Evolutionary conservation across 202 grass and related monocot genomes (phyloP).

Genomic region (Elaeis oleifera): DNA sequence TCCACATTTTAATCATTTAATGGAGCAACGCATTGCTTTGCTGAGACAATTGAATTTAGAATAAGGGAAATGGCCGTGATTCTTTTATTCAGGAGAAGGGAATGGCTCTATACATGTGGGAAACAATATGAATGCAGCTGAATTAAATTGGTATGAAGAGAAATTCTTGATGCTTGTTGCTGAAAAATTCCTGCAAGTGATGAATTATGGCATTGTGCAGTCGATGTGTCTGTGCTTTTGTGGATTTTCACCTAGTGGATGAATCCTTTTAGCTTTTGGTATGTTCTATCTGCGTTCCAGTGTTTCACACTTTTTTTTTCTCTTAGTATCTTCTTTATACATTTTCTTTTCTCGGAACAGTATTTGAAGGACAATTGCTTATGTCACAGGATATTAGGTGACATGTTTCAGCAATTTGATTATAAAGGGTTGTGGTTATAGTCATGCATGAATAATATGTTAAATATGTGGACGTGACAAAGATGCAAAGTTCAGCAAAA

Average conservation of each 20-base stretch:
- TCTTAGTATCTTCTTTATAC: neutral
- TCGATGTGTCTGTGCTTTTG: slow-evolving; percentile 68
- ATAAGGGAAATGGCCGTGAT: no score
- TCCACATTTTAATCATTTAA: no score
- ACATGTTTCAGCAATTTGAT: no score
- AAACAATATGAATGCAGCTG: slow-evolving; percentile 53
- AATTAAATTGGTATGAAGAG: slow-evolving; percentile 83
- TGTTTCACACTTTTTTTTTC: neutral
- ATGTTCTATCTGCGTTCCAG: slow-evolving; percentile 11
- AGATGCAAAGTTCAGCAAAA: no score
- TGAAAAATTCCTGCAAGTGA: slow-evolving; percentile 59
- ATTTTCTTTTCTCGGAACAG: no score
- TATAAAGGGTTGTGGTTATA: no score
- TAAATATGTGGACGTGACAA: no score
- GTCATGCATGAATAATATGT: no score
- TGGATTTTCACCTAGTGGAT: slow-evolving; percentile 46
- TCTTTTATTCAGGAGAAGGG: slow-evolving; percentile 56
- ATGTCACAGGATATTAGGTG: no score
- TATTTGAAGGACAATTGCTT: no score
- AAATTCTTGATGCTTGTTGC: slow-evolving; percentile 75
- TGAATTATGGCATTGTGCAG: slow-evolving; percentile 55
- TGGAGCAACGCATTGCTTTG: neutral
- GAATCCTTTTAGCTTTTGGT: slow-evolving; percentile 83
- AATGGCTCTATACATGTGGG: slow-evolving; percentile 69
- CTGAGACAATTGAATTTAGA: no score